Conservation (phyloP, 306 rosid genomes). For the Erythrophleum fordii region DNA sequence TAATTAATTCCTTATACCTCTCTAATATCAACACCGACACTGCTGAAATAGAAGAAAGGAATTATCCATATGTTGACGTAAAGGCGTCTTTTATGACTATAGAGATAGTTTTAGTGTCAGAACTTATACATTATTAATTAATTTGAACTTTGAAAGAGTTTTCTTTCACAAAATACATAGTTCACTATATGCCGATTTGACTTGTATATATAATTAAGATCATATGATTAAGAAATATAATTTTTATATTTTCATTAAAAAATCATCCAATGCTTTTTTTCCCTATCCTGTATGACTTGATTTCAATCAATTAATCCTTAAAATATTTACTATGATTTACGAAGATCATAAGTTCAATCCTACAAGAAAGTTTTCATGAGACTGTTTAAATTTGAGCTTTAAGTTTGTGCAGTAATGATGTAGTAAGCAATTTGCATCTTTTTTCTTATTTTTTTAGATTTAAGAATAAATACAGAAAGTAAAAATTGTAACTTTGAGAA, state of each 20-base stretch:
- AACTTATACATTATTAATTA: too few species aligned
- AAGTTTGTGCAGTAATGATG: too few species aligned
- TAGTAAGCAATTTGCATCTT: not conserved
- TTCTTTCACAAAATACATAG: not conserved
- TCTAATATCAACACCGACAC: not conserved
- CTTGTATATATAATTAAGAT: too few species aligned
- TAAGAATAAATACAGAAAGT: too few species aligned
- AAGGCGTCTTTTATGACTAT: not conserved
- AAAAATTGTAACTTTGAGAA: too few species aligned
- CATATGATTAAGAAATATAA: too few species aligned
- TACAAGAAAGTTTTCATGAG: not conserved
- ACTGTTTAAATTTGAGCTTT: not conserved
- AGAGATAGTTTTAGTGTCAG: not conserved
- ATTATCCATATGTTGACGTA: not conserved
- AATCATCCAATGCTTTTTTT: not conserved
- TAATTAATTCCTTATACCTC: not conserved
- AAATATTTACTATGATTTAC: not conserved
- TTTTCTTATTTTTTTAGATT: too few species aligned
- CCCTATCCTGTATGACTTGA: not conserved
- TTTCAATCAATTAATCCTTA: not conserved
- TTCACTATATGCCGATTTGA: not conserved
- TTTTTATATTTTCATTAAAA: not conserved
- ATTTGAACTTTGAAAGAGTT: not conserved
- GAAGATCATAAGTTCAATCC: not conserved
- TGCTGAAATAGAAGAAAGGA: not conserved